Conservation (phyloP, 306 rosid species). For the Rosa persica region DNA sequence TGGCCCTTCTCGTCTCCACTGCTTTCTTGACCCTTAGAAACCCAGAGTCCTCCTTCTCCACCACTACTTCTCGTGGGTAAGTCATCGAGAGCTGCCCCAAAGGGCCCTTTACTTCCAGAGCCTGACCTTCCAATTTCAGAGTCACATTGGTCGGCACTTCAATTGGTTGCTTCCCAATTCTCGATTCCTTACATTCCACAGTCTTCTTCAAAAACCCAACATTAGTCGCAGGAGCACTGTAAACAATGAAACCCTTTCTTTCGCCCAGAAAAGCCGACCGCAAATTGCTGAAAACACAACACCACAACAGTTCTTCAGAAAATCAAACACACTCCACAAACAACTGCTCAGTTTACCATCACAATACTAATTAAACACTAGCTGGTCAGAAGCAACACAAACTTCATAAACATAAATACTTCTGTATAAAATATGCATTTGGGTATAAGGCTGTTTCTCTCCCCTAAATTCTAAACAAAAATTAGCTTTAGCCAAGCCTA, state of each 20-base stretch:
- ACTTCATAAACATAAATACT: neutral
- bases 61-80: constrained; percentile 79
- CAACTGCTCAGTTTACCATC: constrained; percentile 1
- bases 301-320: constrained; percentile 17
- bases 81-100: constrained; percentile 73
- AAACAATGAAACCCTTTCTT: constrained; percentile 42
- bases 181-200: constrained; percentile 82
- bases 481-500: neutral
- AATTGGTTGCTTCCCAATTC: constrained; percentile 90
- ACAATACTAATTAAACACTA: neutral
- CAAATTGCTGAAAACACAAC: constrained; percentile 67
- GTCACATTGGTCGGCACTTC: constrained; percentile 72
- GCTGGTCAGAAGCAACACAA: neutral
- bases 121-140: constrained; percentile 70
- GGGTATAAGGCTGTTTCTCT: neutral
- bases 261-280: constrained; percentile 67
- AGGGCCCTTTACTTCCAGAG: constrained; percentile 80
- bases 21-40: constrained; percentile 59
- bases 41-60: constrained; percentile 69
- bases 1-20: constrained; percentile 79
- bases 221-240: constrained; percentile 38
- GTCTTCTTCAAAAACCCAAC: constrained; percentile 51
- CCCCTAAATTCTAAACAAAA: neutral
- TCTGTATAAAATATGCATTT: neutral
- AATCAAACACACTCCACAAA: constrained; percentile 14